Evolutionary conservation across 2,329 filamentous ascomycete genomes (phyloP).

Genomic region (Fusarium proliferatum): DNA sequence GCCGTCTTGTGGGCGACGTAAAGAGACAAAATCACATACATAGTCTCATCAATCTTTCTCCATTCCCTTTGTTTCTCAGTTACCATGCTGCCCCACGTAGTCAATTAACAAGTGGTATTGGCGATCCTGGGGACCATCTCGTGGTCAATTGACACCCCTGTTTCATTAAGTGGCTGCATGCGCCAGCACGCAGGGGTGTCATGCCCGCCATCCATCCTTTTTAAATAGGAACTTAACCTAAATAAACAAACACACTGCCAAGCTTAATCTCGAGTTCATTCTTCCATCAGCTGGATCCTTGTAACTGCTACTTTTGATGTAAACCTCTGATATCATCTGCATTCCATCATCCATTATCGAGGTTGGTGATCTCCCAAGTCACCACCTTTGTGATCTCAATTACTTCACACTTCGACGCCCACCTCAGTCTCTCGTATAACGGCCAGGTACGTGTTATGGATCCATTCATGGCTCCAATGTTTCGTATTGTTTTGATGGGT

Average conservation of each 20-base stretch:
- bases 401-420: not conserved
- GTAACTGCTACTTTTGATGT: slow-evolving; percentile 25
- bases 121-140: slow-evolving; percentile 38
- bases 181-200: slow-evolving; percentile 45
- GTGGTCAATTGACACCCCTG: slow-evolving; percentile 44
- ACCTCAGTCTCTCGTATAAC: slow-evolving; percentile 10
- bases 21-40: not conserved
- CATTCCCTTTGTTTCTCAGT: slow-evolving; percentile 24
- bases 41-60: slow-evolving; percentile 20
- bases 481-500: slow-evolving; percentile 37
- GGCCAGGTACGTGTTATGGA: slow-evolving; percentile 8
- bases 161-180: slow-evolving; percentile 48
- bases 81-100: slow-evolving; percentile 28
- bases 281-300: slow-evolving; percentile 33
- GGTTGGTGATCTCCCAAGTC: slow-evolving; percentile 8
- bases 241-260: slow-evolving; percentile 39
- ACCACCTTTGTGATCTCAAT: not conserved
- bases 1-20: not conserved
- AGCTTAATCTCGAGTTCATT: slow-evolving; percentile 42
- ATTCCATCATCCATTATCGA: slow-evolving; percentile 32
- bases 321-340: slow-evolving; percentile 22
- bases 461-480: slow-evolving; percentile 20
- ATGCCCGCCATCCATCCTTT: slow-evolving; percentile 46
- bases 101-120: slow-evolving; percentile 42
- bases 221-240: slow-evolving; percentile 35